Base-by-base conservation (phyloP, 1,284 basidiomycete species). In the Puccinia brachypodii region DNA sequence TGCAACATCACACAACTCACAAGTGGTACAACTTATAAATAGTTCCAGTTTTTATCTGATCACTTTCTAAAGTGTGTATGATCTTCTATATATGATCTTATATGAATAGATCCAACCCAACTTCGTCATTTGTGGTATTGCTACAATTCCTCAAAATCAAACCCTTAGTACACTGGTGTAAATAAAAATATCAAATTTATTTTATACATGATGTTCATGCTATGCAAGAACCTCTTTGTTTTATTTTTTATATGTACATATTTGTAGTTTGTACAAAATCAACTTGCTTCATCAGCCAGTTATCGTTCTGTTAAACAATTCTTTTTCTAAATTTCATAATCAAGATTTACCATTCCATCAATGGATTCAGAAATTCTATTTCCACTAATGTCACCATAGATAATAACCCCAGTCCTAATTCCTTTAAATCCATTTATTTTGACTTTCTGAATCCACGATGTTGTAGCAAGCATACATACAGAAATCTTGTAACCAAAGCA, bases 111-210 rank as follows among this genome's bases (percentile, higher is more conserved):
- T 25, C n/a, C 7, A n/a, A 7, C 58, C 14, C 31, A 60, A 33
- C 58, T 16, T 25, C 8, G 33, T 60, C 33, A 33, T 31, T n/a
- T 6, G 31, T 33, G 6, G 58, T 2, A 19, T 33, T 31, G 4
- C 9, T 13, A 16, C 6, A 31, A 33, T 25, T 60, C 8, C 28
- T 33, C 28, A 60, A 33, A 3, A 25, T 25, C n/a, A 58, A n/a
- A n/a, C n/a, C n/a, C n/a, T 58, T 25, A 60, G 58, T 60, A 60
- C 58, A 60, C 58, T 33, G 58, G 58, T 60, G 58, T 60, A 60
- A 60, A 60, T 60, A 60, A n/a, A n/a, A n/a, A 33, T 60, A 60
- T 60, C 25, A 33, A 60, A 33, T n/a, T 13, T 31, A 60, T 60
- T 60, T 19, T 60, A 60, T 60, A 13, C 14, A 8, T 14, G 25